Conservation (phyloP, 2,329 filamentous ascomycete genomes). For the Colletotrichum incanum region DNA sequence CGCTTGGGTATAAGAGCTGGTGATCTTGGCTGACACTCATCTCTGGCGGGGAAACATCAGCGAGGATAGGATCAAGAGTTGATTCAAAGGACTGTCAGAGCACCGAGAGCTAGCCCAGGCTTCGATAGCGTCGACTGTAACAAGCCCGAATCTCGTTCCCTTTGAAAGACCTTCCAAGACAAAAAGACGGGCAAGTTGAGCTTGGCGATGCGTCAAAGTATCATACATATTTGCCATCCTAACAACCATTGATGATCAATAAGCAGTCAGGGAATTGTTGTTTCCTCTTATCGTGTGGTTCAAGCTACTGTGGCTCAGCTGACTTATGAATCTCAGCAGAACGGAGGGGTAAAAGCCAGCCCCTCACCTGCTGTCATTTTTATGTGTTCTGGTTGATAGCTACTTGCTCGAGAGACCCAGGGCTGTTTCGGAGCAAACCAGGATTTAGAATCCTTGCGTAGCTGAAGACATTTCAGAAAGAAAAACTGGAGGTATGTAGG, state of each 20-base stretch:
- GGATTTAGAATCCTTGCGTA: conserved; percentile 1
- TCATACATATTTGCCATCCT: neutral
- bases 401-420: neutral
- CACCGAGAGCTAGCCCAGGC: no score
- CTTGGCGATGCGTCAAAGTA: neutral
- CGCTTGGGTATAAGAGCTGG: no score
- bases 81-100: no score
- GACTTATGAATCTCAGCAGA: neutral
- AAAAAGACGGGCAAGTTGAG: neutral
- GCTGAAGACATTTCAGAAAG: conserved; percentile 3
- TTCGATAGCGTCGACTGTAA: neutral
- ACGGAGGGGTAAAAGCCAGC: neutral
- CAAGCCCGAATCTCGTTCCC: neutral
- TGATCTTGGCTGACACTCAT: no score
- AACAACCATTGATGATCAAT: neutral
- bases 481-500: neutral
- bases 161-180: neutral
- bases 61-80: no score
- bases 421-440: neutral
- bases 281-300: neutral
- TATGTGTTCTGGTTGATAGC: neutral
- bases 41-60: no score
- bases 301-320: neutral
- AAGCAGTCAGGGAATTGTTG: neutral
- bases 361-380: neutral